These are phyloP conservation scores for Mycena rebaudengoi DNA, from an alignment of 768 basidiomycete species.

Conservation along the genomic window DNA sequence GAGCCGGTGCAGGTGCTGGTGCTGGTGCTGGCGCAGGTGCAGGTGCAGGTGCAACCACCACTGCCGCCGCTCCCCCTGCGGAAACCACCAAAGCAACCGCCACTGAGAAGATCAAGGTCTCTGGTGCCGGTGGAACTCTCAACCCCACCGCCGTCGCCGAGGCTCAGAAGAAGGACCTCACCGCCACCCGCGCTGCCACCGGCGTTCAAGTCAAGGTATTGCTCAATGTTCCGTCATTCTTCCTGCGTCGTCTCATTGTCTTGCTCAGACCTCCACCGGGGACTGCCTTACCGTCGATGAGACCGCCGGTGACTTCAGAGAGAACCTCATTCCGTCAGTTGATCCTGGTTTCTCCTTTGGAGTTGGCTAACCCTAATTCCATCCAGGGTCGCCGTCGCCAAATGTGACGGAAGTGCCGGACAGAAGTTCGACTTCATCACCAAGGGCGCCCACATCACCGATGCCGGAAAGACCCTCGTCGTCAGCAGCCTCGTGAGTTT, in stretches of 20 bases:
- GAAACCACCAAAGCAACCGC: too few species aligned
- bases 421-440: conserved; percentile 45
- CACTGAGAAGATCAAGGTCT: conserved; percentile 9
- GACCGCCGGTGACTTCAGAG: conserved; percentile 37
- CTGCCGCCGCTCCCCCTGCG: not conserved
- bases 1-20: too few species aligned
- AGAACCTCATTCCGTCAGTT: conserved; percentile 45
- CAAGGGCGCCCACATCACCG: conserved; percentile 40
- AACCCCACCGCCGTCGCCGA: conserved; percentile 29
- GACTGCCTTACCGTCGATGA: conserved; percentile 38
- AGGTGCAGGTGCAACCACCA: not conserved
- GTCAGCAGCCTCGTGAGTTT: conserved; percentile 34
- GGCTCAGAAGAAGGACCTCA: conserved; percentile 30
- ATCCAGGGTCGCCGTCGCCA: conserved; percentile 31
- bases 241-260: not conserved
- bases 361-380: conserved; percentile 40
- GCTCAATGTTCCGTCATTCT: not conserved
- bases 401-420: conserved; percentile 34
- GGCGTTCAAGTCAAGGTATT: conserved; percentile 34
- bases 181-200: conserved; percentile 39
- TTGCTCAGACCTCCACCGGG: conserved; percentile 24
- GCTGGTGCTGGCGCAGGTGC: too few species aligned
- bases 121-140: conserved; percentile 24
- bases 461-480: conserved; percentile 34
- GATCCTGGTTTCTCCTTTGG: conserved; percentile 33